These are phyloP conservation scores for Solanum infundibuliforme DNA, from an alignment of 257 asterid species.

Conservation along the genomic window DNA sequence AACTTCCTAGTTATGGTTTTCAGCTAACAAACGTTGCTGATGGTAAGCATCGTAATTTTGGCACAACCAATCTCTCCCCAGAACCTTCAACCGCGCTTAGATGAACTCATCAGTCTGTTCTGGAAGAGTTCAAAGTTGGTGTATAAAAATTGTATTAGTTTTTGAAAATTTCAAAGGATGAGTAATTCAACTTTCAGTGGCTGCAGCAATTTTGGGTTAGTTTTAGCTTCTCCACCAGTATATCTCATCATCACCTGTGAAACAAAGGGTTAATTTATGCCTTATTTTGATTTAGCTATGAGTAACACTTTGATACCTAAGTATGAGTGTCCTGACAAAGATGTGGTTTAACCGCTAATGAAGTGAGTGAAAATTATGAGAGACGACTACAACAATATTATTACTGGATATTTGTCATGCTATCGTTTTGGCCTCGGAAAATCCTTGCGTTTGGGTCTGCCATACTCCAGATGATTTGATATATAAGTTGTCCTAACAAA, in stretches of 20 bases:
- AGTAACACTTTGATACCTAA: no score
- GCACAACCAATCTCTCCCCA: constrained; percentile 35
- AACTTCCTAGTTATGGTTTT: constrained; percentile 63
- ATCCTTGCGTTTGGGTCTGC: no score
- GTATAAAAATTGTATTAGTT: constrained; percentile 3
- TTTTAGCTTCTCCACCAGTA: constrained; percentile 26
- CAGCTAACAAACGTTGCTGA: constrained; percentile 63
- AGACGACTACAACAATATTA: no score
- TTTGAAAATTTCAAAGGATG: neutral
- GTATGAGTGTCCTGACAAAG: no score
- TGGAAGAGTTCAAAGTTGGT: neutral
- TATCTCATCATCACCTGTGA: neutral
- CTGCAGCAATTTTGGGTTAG: constrained; percentile 39
- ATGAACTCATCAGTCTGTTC: constrained; percentile 3
- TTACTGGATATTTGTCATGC: no score
- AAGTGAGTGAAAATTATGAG: no score
- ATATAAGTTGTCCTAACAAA: no score
- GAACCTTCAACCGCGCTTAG: constrained; percentile 38
- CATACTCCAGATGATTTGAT: no score
- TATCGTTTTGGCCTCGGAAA: no score
- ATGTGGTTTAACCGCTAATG: no score
- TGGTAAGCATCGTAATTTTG: constrained; percentile 84
- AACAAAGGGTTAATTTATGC: neutral
- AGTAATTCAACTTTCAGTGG: constrained; percentile 7
- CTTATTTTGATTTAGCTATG: neutral